Base-by-base conservation (phyloP, 495 filamentous ascomycete species). In the Aspergillus indologenus region DNA sequence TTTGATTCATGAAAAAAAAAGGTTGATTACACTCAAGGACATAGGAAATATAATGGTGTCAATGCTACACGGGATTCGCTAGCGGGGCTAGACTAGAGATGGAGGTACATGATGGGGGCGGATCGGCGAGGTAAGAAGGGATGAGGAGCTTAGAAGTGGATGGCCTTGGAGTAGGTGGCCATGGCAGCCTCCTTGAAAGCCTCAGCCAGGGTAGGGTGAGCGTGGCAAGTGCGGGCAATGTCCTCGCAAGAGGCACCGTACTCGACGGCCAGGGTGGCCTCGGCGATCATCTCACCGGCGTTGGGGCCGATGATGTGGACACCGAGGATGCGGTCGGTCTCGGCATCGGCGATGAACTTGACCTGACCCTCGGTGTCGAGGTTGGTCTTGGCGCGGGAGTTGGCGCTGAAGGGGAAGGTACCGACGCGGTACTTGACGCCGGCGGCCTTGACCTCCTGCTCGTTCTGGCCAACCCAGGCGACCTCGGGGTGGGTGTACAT, bases 401-500 rank as follows among this genome's bases (percentile, higher is more conserved):
- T 98, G 75, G 94, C 94, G 69, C 84, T 88, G 83, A 98, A 98
- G 65, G 94, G 94, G 86, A 98, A 98, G 34, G 84, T 85, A 72
- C 94, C 94, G 69, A 90, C 78, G 65, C 87, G 88, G 85, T 96
- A 98, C 75, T 90, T 89, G 75, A 96, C 82, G 60, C 89, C 90
- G 49, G 88, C 81, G 60, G 85, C 85, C 85, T 98, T 96, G 56
- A 98, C 79, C 62, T 98, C 95, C 63, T 92, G 90, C 83, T 98
- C 95, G 72, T 88, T 96, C 83, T 96, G 91, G 52, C 94, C 94
- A 42, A 98, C 94, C 94, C 94, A 98, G 40, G 94, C 93, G 60
- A 97, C 94, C 74, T 98, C 94, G 54, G 94, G 94, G 80, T 96
- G 88, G 18, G 94, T 98, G 83, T 98, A 98, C 94, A 98, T 98